Conservation (phyloP, 192 early-diverging fungal species). For the Backusella psychrophila region DNA sequence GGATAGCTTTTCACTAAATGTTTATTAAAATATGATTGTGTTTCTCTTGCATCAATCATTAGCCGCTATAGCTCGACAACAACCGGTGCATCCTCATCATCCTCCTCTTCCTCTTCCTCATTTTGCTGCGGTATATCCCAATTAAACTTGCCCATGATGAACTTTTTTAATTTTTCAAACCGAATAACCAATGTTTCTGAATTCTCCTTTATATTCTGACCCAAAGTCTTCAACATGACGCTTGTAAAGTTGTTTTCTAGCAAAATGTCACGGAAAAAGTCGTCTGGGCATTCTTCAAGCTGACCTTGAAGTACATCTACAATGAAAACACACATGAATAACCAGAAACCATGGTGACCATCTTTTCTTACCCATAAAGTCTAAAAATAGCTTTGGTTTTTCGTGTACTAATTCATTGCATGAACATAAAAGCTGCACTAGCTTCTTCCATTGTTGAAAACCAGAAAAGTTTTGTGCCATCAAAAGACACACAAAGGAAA, state of each 20-base stretch:
- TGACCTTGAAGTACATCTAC: slow-evolving; percentile 55
- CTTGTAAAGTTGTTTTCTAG: slow-evolving; percentile 63
- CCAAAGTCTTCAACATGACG: slow-evolving; percentile 36
- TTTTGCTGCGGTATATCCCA: slow-evolving; percentile 30
- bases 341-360: background rate
- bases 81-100: slow-evolving; percentile 32
- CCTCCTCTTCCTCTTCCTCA: slow-evolving; percentile 11
- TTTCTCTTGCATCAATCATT: background rate
- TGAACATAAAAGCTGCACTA: slow-evolving; percentile 69
- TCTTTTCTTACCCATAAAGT: slow-evolving; percentile 48
- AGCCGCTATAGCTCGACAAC: slow-evolving; percentile 8
- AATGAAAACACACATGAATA: background rate
- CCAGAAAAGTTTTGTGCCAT: slow-evolving; percentile 82
- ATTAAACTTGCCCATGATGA: slow-evolving; percentile 13
- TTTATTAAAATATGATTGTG: background rate
- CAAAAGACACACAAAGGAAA: slow-evolving; percentile 77
- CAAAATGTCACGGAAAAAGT: slow-evolving; percentile 70
- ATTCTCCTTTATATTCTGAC: slow-evolving; percentile 2
- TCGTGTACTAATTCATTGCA: slow-evolving; percentile 59
- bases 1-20: background rate
- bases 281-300: slow-evolving; percentile 65
- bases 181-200: background rate
- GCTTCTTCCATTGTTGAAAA: slow-evolving; percentile 83
- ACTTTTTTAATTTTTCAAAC: slow-evolving; percentile 15
- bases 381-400: slow-evolving; percentile 45